Percentiles rank a stretch among this genome's conserved stretches.
phyloP scores from a whole-genome alignment of 2,329 filamentous ascomycete genomes.

The Zymoseptoria crescenta region DNA sequence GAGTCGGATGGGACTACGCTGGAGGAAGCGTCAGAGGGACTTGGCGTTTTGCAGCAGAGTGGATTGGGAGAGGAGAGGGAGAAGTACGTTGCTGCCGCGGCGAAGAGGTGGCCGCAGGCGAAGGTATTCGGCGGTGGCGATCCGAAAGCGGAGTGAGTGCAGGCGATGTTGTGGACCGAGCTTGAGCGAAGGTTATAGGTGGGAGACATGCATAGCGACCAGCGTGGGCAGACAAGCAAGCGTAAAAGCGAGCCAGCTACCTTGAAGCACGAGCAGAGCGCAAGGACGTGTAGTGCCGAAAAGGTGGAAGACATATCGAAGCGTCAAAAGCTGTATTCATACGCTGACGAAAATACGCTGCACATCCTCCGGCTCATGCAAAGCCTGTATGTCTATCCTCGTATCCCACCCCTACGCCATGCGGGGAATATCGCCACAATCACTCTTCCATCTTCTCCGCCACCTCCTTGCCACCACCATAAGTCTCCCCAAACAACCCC shows the following conservation, averaged over 20 bases:
- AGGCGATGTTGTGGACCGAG: background rate
- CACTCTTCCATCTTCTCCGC: conserved; percentile 18
- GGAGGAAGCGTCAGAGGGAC: conserved; percentile 49
- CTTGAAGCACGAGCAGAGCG: background rate
- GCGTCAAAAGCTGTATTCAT: background rate
- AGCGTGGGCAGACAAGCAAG: background rate
- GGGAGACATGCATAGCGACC: background rate
- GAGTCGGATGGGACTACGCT: conserved; percentile 45
- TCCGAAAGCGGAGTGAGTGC: background rate
- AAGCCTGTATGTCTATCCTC: background rate
- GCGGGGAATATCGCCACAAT: background rate
- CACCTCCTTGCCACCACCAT: conserved; percentile 23
- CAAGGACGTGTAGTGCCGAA: background rate
- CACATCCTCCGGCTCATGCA: background rate
- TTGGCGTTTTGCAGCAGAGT: conserved; percentile 46
- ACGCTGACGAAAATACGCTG: background rate
- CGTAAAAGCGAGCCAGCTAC: background rate
- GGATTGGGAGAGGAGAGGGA: conserved; percentile 43
- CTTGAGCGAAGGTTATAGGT: background rate
- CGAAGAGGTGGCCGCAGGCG: conserved; percentile 34
- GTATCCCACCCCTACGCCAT: background rate
- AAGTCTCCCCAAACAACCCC: conserved; percentile 73
- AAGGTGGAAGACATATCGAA: background rate
- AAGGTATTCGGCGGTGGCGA: conserved; percentile 23
- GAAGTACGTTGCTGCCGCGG: conserved; percentile 39